Conservation (phyloP, 2,329 filamentous ascomycete genomes). For the Fusarium anthophilum region DNA sequence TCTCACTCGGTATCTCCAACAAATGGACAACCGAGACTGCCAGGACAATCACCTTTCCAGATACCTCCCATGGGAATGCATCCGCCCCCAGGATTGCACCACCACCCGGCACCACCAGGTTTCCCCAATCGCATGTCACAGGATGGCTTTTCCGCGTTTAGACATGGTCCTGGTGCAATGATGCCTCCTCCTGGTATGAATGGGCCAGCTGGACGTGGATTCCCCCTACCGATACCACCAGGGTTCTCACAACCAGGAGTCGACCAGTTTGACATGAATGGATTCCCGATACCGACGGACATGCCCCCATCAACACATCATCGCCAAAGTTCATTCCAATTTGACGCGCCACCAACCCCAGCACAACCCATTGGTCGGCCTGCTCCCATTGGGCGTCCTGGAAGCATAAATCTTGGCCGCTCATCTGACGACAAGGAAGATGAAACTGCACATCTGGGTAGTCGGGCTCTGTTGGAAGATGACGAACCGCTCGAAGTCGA, state of each 20-base stretch:
- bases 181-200: slow-evolving; percentile 63
- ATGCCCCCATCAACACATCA: slow-evolving; percentile 65
- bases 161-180: slow-evolving; percentile 57
- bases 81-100: slow-evolving; percentile 51
- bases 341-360: slow-evolving; percentile 64
- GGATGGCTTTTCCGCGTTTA: slow-evolving; percentile 60
- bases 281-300: slow-evolving; percentile 49
- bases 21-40: slow-evolving; percentile 46
- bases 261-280: slow-evolving; percentile 46
- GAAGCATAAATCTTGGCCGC: slow-evolving; percentile 71
- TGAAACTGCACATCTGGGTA: slow-evolving; percentile 84
- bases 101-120: slow-evolving; percentile 54
- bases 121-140: slow-evolving; percentile 69
- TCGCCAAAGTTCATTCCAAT: slow-evolving; percentile 77
- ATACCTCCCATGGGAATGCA: slow-evolving; percentile 65
- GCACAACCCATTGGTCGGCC: slow-evolving; percentile 83
- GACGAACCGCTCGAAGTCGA: slow-evolving; percentile 62
- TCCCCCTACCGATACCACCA: slow-evolving; percentile 51
- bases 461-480: slow-evolving; percentile 86
- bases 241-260: slow-evolving; percentile 47
- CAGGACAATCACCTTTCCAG: slow-evolving; percentile 58
- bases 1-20: slow-evolving; percentile 67
- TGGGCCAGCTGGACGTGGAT: slow-evolving; percentile 55
- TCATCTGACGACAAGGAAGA: slow-evolving; percentile 69
- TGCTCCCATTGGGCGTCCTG: slow-evolving; percentile 86